Conservation (phyloP, 345 rosid species). For the Populus davidiana region DNA sequence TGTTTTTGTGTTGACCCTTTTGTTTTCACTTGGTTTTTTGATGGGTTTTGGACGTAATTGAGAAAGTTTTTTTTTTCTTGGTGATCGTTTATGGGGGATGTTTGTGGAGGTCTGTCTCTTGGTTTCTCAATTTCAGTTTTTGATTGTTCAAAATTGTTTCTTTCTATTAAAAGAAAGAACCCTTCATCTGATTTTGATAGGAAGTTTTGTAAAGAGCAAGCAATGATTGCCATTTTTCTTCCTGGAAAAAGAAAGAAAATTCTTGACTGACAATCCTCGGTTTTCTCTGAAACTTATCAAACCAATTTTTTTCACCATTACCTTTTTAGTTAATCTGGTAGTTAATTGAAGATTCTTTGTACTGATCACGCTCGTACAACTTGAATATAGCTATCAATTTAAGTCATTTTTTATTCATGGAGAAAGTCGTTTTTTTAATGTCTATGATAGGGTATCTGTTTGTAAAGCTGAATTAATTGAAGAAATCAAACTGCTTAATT, state of each 20-base stretch:
- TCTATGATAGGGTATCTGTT: background rate
- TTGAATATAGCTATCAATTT: slow-evolving; percentile 6
- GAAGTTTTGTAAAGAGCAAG: background rate
- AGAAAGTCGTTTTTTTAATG: background rate
- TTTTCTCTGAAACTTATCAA: background rate
- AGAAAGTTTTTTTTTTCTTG: background rate
- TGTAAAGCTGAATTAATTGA: background rate
- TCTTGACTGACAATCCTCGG: slow-evolving; percentile 7
- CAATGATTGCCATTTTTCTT: background rate
- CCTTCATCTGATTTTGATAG: slow-evolving; percentile 14
- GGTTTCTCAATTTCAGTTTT: slow-evolving; percentile 6
- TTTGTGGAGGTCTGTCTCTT: background rate
- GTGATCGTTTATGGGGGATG: background rate
- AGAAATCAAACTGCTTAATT: background rate
- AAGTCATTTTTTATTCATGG: background rate
- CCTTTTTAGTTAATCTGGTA: background rate
- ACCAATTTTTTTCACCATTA: no score
- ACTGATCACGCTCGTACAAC: background rate
- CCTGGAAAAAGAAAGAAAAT: background rate
- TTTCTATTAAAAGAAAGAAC: slow-evolving; percentile 14
- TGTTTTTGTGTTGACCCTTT: slow-evolving; percentile 13
- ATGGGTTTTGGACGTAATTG: background rate
- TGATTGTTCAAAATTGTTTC: slow-evolving; percentile 1
- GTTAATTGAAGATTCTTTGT: background rate
- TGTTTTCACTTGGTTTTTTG: background rate